phyloP scores from a whole-genome alignment of 139 green algal genomes.

The Coccomyxa sp. region DNA sequence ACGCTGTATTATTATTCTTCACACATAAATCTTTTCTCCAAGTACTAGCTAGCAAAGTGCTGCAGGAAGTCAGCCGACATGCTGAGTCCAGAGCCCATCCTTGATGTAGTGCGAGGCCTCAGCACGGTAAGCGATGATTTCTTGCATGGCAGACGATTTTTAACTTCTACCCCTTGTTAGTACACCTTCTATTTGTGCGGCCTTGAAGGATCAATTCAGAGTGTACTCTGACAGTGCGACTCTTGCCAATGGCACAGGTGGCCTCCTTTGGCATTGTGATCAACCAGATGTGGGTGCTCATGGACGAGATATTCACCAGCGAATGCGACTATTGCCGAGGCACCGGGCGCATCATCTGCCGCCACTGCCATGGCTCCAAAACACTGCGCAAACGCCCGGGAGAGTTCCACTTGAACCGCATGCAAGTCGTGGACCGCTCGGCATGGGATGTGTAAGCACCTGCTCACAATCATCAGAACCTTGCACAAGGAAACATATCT shows the following conservation, averaged over 20 bases:
- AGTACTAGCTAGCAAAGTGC: neutral
- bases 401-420: conserved; percentile 18
- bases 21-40: too few species aligned
- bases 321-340: conserved; percentile 33
- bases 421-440: conserved; percentile 28
- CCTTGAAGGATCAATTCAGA: neutral
- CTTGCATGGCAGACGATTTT: neutral
- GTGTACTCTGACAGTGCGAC: neutral
- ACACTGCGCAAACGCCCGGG: conserved; percentile 26
- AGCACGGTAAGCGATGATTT: conserved; percentile 25
- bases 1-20: too few species aligned
- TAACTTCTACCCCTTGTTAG: neutral
- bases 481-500: neutral
- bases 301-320: conserved; percentile 28
- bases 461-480: neutral
- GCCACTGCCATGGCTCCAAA: conserved; percentile 43
- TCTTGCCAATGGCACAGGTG: conserved; percentile 18
- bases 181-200: neutral
- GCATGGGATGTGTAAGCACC: conserved; percentile 3
- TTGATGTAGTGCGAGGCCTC: conserved; percentile 41
- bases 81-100: conserved; percentile 36
- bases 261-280: conserved; percentile 42
- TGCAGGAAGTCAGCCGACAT: neutral
- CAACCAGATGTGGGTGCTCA: conserved; percentile 37
- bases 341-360: conserved; percentile 36